Conservation (phyloP, 306 rosid species). For the Cucumis cinereus region DNA sequence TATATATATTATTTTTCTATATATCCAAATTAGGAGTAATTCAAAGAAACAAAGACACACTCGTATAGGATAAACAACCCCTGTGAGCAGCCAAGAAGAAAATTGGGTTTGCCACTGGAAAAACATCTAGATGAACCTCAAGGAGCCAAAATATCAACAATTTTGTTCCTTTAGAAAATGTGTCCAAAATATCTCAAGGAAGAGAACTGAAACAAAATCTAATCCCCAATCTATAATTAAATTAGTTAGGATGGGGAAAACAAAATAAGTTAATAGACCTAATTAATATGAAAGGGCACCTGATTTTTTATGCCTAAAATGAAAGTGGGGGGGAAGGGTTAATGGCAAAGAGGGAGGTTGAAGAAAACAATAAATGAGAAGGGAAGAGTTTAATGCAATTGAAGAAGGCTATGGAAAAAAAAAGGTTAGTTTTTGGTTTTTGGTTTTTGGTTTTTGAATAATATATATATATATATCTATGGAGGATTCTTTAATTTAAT, state of each 20-base stretch:
- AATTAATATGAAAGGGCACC: neutral
- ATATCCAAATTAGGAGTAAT: too few relatives aligned
- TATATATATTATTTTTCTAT: too few relatives aligned
- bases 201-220: too few relatives aligned
- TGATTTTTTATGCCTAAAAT: neutral
- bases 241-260: neutral
- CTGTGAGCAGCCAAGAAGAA: too few relatives aligned
- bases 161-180: too few relatives aligned
- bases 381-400: neutral
- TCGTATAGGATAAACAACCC: too few relatives aligned
- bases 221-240: too few relatives aligned
- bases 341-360: neutral
- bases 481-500: neutral
- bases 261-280: neutral
- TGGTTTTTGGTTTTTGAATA: constrained; percentile 16
- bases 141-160: too few relatives aligned
- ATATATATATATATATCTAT: neutral
- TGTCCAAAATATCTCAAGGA: too few relatives aligned
- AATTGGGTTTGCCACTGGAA: too few relatives aligned
- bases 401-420: neutral
- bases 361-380: constrained; percentile 1
- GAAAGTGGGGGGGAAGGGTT: neutral
- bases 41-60: too few relatives aligned
- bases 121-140: too few relatives aligned
- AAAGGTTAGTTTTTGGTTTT: constrained; percentile 11